Percentiles rank a stretch among this genome's conserved stretches.
Evolutionary conservation across 805 yeast genomes (phyloP).

Genomic region (Hanseniaspora osmophila): DNA sequence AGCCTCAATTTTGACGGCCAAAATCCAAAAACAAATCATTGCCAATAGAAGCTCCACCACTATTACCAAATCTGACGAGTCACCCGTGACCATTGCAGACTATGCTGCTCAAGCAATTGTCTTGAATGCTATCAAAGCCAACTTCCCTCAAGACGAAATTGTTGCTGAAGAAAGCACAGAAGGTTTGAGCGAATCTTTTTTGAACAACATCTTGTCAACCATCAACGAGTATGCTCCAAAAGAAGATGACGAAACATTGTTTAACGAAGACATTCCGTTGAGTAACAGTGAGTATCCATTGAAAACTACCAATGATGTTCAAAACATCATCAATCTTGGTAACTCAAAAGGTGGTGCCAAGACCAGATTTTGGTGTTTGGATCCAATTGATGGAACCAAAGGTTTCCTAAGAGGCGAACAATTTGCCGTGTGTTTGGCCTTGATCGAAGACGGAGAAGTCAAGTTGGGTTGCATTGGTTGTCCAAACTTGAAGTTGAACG

Average conservation of each 20-base stretch:
- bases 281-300: slow-evolving; percentile 21
- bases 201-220: slow-evolving; percentile 41
- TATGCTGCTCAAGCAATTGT: slow-evolving; percentile 91
- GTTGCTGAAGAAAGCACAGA: slow-evolving; percentile 91
- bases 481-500: slow-evolving; percentile 55
- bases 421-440: slow-evolving; percentile 87
- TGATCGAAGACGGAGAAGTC: slow-evolving; percentile 74
- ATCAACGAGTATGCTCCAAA: slow-evolving; percentile 29
- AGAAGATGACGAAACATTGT: not conserved
- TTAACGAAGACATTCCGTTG: slow-evolving; percentile 22
- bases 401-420: slow-evolving; percentile 95
- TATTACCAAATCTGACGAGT: slow-evolving; percentile 70
- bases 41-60: slow-evolving; percentile 36
- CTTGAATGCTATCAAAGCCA: slow-evolving; percentile 63
- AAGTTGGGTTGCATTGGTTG: slow-evolving; percentile 91
- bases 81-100: slow-evolving; percentile 95
- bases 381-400: slow-evolving; percentile 96
- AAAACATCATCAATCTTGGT: slow-evolving; percentile 64
- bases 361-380: slow-evolving; percentile 92
- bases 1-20: slow-evolving; percentile 64
- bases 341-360: slow-evolving; percentile 59
- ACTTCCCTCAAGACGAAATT: slow-evolving; percentile 73
- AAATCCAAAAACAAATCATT: slow-evolving; percentile 41
- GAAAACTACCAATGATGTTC: slow-evolving; percentile 33
- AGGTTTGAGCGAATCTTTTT: slow-evolving; percentile 39